These are phyloP conservation scores for Arctostaphylos glauca DNA, from an alignment of 148 eudicot species.

Conservation along the genomic window DNA sequence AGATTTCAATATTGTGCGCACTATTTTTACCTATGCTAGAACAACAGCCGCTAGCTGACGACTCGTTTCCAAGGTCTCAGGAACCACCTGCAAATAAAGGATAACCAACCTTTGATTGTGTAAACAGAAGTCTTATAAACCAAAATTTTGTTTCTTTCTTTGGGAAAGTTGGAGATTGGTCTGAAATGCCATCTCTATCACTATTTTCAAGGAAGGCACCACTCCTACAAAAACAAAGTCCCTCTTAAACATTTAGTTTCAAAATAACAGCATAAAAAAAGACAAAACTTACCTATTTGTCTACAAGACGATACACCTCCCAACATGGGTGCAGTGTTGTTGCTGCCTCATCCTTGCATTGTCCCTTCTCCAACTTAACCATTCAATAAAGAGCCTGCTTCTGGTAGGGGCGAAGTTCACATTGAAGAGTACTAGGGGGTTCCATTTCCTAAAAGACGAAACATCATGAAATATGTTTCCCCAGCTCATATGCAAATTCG, in stretches of 20 bases:
- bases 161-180: constrained; percentile 45
- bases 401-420: constrained; percentile 95
- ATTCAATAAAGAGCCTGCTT: constrained; percentile 98
- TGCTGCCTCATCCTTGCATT: constrained; percentile 65
- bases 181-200: constrained; percentile 34
- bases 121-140: constrained; percentile 71
- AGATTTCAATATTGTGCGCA: background rate
- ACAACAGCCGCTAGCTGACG: constrained; percentile 93
- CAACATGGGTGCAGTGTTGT: constrained; percentile 94
- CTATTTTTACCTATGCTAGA: constrained; percentile 64
- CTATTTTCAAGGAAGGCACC: constrained; percentile 36
- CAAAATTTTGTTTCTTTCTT: constrained; percentile 52
- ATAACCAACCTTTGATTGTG: constrained; percentile 53
- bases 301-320: constrained; percentile 91
- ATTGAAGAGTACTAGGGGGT: constrained; percentile 79
- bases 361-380: constrained; percentile 80
- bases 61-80: constrained; percentile 93
- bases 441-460: constrained; percentile 75
- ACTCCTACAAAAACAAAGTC: constrained; percentile 57
- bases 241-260: constrained; percentile 10
- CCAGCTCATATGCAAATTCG: constrained; percentile 9
- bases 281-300: constrained; percentile 43
- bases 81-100: constrained; percentile 59
- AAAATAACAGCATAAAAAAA: background rate
- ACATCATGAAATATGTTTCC: background rate